Conservation (phyloP, 371 early-diverging fungal genomes). For the Mortierella sp. region DNA sequence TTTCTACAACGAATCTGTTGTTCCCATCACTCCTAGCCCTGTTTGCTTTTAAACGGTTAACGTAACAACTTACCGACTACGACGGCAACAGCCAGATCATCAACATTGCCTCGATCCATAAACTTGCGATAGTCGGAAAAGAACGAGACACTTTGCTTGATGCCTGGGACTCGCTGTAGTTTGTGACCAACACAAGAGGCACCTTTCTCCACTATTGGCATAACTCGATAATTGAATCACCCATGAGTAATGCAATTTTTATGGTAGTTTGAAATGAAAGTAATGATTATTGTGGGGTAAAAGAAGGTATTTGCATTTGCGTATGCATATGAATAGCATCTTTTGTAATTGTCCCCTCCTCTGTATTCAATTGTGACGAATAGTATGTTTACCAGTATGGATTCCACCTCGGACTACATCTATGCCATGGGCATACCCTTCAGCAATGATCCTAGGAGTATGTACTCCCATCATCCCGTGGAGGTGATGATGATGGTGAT, state of each 20-base stretch:
- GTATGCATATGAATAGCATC: no score
- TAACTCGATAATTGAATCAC: neutral
- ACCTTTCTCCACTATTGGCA: slow-evolving; percentile 39
- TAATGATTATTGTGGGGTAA: neutral
- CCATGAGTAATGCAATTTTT: neutral
- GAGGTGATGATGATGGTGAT: neutral
- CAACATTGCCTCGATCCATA: slow-evolving; percentile 63
- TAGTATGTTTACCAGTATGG: neutral
- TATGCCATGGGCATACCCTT: neutral
- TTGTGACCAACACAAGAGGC: slow-evolving; percentile 29
- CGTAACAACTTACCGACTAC: slow-evolving; percentile 58
- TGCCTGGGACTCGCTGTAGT: slow-evolving; percentile 31
- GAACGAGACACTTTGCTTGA: slow-evolving; percentile 51
- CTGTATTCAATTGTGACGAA: no score
- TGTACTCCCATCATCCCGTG: neutral
- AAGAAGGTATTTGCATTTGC: no score
- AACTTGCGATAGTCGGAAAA: slow-evolving; percentile 60
- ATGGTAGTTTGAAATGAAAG: neutral
- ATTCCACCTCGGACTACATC: neutral
- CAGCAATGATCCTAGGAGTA: neutral
- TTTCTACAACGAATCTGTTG: no score
- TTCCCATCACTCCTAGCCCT: no score
- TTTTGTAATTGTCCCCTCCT: no score
- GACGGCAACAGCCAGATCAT: slow-evolving; percentile 66
- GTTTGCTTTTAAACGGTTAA: no score